A percentile compares a stretch with the other conserved stretches of the same genome.
phyloP scores from a whole-genome alignment of 495 filamentous ascomycete genomes.

The Aspergillus funiculosus region DNA sequence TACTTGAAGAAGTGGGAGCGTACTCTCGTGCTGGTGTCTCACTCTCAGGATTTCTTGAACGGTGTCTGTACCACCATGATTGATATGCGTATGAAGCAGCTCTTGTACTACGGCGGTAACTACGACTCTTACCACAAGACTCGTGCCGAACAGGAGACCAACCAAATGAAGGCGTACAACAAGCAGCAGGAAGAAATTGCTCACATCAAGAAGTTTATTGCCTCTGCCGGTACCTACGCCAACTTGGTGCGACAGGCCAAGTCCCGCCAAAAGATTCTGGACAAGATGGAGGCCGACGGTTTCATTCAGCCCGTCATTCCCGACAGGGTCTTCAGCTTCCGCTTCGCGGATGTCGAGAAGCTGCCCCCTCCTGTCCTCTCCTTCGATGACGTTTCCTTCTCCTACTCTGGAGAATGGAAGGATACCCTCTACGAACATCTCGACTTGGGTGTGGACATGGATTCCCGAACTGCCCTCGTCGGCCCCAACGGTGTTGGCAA shows the following conservation, averaged over 20 bases:
- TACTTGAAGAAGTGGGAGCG: constrained; percentile 99
- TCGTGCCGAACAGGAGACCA: constrained; percentile 85
- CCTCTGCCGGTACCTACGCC: constrained; percentile 98
- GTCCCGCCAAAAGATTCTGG: constrained; percentile 98
- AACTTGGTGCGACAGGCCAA: constrained; percentile 98
- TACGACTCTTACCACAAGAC: constrained; percentile 99
- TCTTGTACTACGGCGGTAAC: constrained; percentile 99
- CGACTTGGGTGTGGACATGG: constrained; percentile 99
- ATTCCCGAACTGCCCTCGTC: constrained; percentile 92
- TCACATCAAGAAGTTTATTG: constrained; percentile 99
- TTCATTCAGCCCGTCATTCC: constrained; percentile 85
- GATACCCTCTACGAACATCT: constrained; percentile 95
- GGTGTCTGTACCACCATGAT: constrained; percentile 99
- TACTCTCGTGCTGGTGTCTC: constrained; percentile 94
- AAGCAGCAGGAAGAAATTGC: constrained; percentile 99
- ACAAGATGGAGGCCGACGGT: constrained; percentile 99
- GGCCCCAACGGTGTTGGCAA: constrained; percentile 99
- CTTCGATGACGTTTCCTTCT: constrained; percentile 96
- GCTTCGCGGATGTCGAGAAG: constrained; percentile 98
- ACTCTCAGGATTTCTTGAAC: constrained; percentile 98
- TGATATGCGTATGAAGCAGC: constrained; percentile 86
- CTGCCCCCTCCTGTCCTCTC: constrained; percentile 93
- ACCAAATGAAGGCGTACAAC: constrained; percentile 96
- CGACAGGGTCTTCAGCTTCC: constrained; percentile 94
- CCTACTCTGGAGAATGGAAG: constrained; percentile 81